phyloP scores from a whole-genome alignment of 2,329 filamentous ascomycete genomes.

The Pestalotiopsis fici region DNA sequence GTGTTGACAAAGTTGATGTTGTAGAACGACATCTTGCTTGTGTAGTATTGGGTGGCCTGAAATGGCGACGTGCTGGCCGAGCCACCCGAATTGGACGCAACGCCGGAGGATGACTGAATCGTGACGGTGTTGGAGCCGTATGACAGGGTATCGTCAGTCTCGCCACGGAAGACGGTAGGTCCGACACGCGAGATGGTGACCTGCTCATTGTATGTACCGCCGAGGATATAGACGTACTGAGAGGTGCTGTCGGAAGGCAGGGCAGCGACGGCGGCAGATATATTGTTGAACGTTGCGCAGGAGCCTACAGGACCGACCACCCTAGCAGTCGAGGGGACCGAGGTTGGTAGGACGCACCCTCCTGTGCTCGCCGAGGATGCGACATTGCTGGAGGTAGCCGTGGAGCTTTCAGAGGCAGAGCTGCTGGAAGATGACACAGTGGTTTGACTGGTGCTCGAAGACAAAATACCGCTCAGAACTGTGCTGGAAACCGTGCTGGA shows the following conservation, averaged over 20 bases:
- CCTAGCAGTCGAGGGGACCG: slow-evolving; percentile 13
- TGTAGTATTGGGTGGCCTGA: slow-evolving; percentile 24
- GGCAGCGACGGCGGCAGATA: slow-evolving; percentile 48
- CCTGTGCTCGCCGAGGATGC: neutral
- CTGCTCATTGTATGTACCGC: slow-evolving; percentile 5
- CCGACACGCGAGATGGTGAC: slow-evolving; percentile 48
- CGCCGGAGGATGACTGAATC: slow-evolving; percentile 16
- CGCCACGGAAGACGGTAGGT: slow-evolving; percentile 47
- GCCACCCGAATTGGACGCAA: slow-evolving; percentile 14
- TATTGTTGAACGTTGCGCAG: slow-evolving; percentile 23
- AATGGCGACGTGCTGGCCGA: slow-evolving; percentile 24
- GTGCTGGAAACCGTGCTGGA: neutral
- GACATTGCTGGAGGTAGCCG: neutral
- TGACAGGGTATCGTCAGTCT: slow-evolving; percentile 41
- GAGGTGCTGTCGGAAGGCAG: slow-evolving; percentile 40
- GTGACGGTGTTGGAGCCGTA: slow-evolving; percentile 51
- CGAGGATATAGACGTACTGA: slow-evolving; percentile 31
- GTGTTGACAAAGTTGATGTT: slow-evolving; percentile 36
- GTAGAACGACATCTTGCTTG: slow-evolving; percentile 27
- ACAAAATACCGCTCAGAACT: neutral
- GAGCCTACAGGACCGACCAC: slow-evolving; percentile 15
- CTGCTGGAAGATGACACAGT: neutral
- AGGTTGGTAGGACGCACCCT: slow-evolving; percentile 8
- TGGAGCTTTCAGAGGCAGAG: neutral
- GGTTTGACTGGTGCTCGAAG: neutral